Evolutionary conservation across 2,329 filamentous ascomycete genomes (phyloP), one percentile per base, ranked within the genome.

Genomic region (Aspergillus intermedius): DNA sequence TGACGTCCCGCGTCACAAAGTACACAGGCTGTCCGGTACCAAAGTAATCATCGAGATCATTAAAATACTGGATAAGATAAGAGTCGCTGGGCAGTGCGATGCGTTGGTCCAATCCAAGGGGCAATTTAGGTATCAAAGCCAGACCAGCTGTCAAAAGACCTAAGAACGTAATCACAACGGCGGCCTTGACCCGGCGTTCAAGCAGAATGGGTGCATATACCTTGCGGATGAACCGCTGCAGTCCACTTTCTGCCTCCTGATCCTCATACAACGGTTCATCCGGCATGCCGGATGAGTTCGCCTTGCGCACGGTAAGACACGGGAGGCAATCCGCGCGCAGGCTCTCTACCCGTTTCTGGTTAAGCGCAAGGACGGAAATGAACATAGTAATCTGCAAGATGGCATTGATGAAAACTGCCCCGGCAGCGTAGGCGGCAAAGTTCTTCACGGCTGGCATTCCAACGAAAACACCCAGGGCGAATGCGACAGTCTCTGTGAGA

Each of bases 401-500:
- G 0, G 94, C 94, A 64, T 98, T 98, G 76, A 98, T 91, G 59
- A 97, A 84, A 9, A 98, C 93, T 9, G 93, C 93, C 45, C 93
- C 93, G 2, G 93, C 91, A 10, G 93, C 93, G 65, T 98, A 98
- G 2, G 91, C 84, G 13, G 93, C 94, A 70, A 98, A 98, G 69
- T 98, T 98, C 54, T 90, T 83, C 40, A 98, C 94, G 2, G 93
- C 93, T 13, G 94, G 93, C 93, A 98, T 98, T 44, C 91, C 91
- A 5, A 96, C 94, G 52, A 93, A 91, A 39, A 89, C 87, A 10
- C 93, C 93, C 9, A 98, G 78, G 1, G 90, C 86, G 67, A 98
- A 98, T 2, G 91, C 91, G 21, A 91, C 83, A 0, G 91, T 98
- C 68, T 98, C 93, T 0, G 91, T 96, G 30, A 88, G 78, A n/a